Evolutionary conservation across 345 rosid genomes (phyloP).

Genomic region (Cardamine chenopodiifolia): DNA sequence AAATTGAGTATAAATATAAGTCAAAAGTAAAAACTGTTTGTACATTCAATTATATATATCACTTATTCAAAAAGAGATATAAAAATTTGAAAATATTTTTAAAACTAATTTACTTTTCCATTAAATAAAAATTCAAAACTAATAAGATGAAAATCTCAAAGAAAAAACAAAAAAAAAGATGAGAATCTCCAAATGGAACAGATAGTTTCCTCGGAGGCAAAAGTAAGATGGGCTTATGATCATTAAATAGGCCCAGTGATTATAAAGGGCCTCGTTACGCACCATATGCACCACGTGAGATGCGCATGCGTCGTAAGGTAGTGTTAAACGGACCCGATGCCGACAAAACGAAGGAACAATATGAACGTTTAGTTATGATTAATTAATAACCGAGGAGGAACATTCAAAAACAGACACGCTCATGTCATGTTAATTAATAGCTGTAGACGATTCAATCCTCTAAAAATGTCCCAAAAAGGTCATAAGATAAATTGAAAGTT

Average conservation of each 20-base stretch:
- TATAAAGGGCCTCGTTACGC: neutral
- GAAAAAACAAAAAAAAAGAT: too few relatives aligned
- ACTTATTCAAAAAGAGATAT: neutral
- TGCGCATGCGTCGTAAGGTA: conserved; percentile 26
- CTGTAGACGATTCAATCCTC: neutral
- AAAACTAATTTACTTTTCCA: neutral
- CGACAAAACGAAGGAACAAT: conserved; percentile 19
- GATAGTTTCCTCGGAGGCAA: neutral
- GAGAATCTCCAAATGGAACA: neutral
- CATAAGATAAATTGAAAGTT: neutral
- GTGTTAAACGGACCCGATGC: neutral
- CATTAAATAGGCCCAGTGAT: conserved; percentile 8
- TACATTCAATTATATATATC: neutral
- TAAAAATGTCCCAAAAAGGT: neutral
- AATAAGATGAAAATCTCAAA: neutral
- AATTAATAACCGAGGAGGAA: conserved; percentile 22
- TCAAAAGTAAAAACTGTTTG: neutral
- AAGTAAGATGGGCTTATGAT: neutral
- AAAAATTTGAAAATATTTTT: neutral
- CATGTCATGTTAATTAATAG: conserved; percentile 1
- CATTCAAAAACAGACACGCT: conserved; percentile 26
- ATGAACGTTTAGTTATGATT: neutral
- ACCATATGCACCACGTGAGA: neutral
- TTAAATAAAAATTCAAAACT: neutral
- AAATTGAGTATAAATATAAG: neutral